Evolutionary conservation across 768 basidiomycete genomes (phyloP), one percentile per base, ranked within the genome.

Genomic region (Postia placenta): DNA sequence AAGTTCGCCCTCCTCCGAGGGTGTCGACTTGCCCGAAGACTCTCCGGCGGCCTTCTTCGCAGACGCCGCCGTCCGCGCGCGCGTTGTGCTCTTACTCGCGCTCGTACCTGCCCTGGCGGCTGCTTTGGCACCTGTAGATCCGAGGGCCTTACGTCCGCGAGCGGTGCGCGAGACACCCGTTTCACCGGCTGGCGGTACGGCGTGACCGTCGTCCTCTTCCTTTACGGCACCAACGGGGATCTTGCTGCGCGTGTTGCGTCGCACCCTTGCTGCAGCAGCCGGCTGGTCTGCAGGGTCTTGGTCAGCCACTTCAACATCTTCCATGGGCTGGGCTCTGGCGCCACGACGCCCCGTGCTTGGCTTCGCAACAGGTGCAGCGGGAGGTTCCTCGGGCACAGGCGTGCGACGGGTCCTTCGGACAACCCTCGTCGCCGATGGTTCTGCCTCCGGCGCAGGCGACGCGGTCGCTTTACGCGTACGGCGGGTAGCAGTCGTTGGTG

Each of bases 161-260:
- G 11, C 51, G 17, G 24, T 15, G 9, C 38, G 26, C 37, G 26
- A 35, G 19, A 11, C 45, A 12, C 6, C 6, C 27, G 38, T 47
- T 22, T 5, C 11, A 33, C 28, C 28, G 45, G 11, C 26, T 23
- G 46, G 43, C 17, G 52, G 19, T 33, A 33, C 17, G 27, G 47
- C 20, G 25, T 50, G 33, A 43, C 50, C 44, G 33, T 42, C 43
- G 25, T 48, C 48, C 36, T 49, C 55, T 36, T 57, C 53, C 35
- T 59, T 61, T 4, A 46, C 56, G 11, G 53, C 45, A 23, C 41
- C 47, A 11, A 50, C 46, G 28, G 56, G 57, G 20, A 58, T 42
- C 51, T 57, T 60, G 26, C 51, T 54, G 20, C 61, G 55, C 41
- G 51, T 45, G 3, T 53, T 53, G 28, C 60, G 39, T 1, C 59